Base-by-base conservation (phyloP, 73 alveolate genomes). In the Blepharisma stoltei region DNA sequence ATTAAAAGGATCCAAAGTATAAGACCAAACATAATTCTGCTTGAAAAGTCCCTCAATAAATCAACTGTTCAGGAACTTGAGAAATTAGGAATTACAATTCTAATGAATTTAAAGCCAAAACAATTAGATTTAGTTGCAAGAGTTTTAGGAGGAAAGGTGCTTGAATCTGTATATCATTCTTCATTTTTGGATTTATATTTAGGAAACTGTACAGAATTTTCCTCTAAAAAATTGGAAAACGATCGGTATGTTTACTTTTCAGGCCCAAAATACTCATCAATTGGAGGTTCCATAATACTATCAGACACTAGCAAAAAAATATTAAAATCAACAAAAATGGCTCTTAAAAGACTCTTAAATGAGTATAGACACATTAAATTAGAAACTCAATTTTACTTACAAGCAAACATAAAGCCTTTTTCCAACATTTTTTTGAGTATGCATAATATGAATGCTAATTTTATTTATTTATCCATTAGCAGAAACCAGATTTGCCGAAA, bases 11-110 rank as follows among this genome's bases (percentile, higher is more conserved):
- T 94, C 9, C 45, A 76, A 48, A 66, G 44, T 20, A 88, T 87
- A 20, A 76, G 81, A 55, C 97, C 98, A 1, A 85, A 89, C 81
- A 77, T 94, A 6, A 83, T 94, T 71, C 55, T 94, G 23, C 84
- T 94, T 4, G 95, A 90, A 53, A 78, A 87, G 54, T 87, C 84
- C 49, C 84, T 81, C 68, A 78, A 96, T 0, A 67, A 82, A 54
- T 23, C 71, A 46, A 76, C 81, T 20, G 50, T 86, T 7, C 89
- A 88, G 32, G 49, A 71, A 38, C 73, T 94, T n/a, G 75, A 83
- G 76, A 89, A 83, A 21, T 78, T 70, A 53, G 78, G 73, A 7
- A 85, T 89, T 20, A 85, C 92, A 3, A 87, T 89, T 6, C 66
- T 89, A 20, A 60, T 89, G 1, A 85, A 89, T 52, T 75, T 89